Conservation (phyloP, 1,284 basidiomycete genomes). For the Microbotryum saponariae region DNA sequence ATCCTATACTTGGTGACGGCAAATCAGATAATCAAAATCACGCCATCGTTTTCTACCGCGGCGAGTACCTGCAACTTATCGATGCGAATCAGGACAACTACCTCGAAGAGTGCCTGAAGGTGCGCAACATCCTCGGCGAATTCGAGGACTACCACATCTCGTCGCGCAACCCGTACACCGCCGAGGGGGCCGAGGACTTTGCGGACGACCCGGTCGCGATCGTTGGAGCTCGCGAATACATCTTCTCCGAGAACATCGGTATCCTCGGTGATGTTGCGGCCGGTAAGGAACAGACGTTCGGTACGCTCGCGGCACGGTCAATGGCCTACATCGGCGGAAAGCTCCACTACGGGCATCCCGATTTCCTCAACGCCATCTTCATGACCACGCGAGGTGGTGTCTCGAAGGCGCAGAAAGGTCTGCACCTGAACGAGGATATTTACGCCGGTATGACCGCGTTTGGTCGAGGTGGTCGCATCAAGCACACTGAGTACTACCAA, state of each 20-base stretch:
- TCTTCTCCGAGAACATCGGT: slow-evolving; percentile 99
- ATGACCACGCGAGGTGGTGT: slow-evolving; percentile 98
- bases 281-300: slow-evolving; percentile 99
- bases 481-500: slow-evolving; percentile 98
- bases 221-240: slow-evolving; percentile 97
- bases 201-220: slow-evolving; percentile 82
- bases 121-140: slow-evolving; percentile 94
- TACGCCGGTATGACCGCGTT: slow-evolving; percentile 99
- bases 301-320: slow-evolving; percentile 87
- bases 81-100: slow-evolving; percentile 99
- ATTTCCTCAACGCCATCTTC: slow-evolving; percentile 96
- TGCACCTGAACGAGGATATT: slow-evolving; percentile 98
- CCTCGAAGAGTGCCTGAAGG: slow-evolving; percentile 98
- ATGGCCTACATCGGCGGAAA: slow-evolving; percentile 98
- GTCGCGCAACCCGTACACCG: slow-evolving; percentile 81
- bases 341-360: slow-evolving; percentile 96
- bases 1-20: slow-evolving; percentile 97
- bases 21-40: slow-evolving; percentile 99
- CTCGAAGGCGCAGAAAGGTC: slow-evolving; percentile 96
- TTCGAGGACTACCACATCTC: slow-evolving; percentile 91
- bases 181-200: slow-evolving; percentile 49
- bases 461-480: slow-evolving; percentile 92
- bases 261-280: slow-evolving; percentile 96
- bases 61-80: slow-evolving; percentile 97
- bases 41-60: slow-evolving; percentile 97